phyloP scores from a whole-genome alignment of 139 green algal genomes.

The Yamagishiella unicocca region DNA sequence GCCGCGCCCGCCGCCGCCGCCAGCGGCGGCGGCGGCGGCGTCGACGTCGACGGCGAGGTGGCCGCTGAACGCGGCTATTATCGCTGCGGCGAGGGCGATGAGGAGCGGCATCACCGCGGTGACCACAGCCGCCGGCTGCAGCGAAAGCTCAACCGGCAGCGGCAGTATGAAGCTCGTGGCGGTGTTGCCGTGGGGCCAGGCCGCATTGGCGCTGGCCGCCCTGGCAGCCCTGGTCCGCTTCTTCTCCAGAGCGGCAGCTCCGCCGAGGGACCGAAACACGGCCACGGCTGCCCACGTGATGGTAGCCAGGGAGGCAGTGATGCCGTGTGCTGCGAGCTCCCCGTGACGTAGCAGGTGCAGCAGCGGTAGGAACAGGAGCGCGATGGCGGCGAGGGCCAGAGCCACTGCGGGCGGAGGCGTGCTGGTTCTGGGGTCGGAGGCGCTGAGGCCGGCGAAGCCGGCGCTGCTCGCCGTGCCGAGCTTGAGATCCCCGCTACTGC shows the following conservation, averaged over 20 bases:
- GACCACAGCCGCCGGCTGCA: background rate
- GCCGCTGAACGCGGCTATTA: background rate
- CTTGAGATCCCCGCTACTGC: too few relatives aligned
- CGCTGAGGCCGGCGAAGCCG: background rate
- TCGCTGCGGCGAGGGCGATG: background rate
- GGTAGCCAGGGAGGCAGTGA: background rate
- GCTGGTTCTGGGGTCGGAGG: background rate
- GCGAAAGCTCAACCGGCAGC: background rate
- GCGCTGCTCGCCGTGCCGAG: too few relatives aligned
- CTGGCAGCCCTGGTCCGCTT: too few relatives aligned
- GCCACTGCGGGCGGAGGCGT: background rate
- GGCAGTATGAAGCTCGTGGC: background rate
- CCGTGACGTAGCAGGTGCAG: background rate
- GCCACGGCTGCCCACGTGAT: background rate
- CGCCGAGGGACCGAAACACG: background rate
- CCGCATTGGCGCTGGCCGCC: too few relatives aligned
- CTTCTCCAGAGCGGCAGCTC: too few relatives aligned
- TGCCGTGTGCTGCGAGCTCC: slow-evolving; percentile 10
- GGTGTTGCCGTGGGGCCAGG: too few relatives aligned
- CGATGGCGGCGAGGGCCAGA: background rate
- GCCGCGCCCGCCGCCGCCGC: background rate
- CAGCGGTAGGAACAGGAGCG: background rate
- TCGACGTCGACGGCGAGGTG: background rate
- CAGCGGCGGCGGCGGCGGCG: background rate
- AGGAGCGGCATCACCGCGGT: background rate